Evolutionary conservation across 2,329 filamentous ascomycete genomes (phyloP).

Genomic region (Fusarium floridanum): DNA sequence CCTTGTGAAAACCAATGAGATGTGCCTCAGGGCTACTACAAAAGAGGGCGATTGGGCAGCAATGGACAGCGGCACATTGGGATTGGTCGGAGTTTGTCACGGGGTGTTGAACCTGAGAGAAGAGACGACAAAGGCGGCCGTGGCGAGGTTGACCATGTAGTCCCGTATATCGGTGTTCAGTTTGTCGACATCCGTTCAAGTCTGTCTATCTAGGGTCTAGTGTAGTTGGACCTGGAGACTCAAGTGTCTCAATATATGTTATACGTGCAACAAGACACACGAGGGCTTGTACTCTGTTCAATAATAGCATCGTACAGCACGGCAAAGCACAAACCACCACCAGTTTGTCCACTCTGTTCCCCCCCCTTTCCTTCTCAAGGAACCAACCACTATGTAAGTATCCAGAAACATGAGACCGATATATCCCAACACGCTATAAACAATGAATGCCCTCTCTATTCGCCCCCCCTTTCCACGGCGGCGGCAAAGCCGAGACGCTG

Average conservation of each 20-base stretch:
- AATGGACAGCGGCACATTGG: conserved; percentile 11
- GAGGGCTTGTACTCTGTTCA: conserved; percentile 10
- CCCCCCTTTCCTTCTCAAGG: neutral
- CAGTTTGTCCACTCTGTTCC: conserved; percentile 7
- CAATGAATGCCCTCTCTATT: conserved; percentile 13
- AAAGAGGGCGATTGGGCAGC: conserved; percentile 29
- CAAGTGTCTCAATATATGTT: conserved; percentile 13
- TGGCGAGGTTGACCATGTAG: neutral
- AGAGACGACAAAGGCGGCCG: conserved; percentile 24
- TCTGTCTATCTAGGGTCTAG: neutral
- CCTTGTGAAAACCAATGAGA: neutral
- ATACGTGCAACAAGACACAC: conserved; percentile 31
- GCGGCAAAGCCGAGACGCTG: conserved; percentile 7
- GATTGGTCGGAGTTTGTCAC: conserved; percentile 25
- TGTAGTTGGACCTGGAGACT: neutral
- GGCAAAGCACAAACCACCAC: conserved; percentile 14
- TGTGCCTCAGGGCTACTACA: neutral
- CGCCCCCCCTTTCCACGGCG: neutral
- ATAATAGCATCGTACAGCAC: conserved; percentile 22
- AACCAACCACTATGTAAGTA: neutral
- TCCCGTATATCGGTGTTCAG: neutral
- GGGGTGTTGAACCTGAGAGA: conserved; percentile 20
- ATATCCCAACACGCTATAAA: conserved; percentile 30
- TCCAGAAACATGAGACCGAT: neutral
- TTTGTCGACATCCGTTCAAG: neutral